Percentiles rank a stretch among this genome's conserved stretches.
Conservation (phyloP, 2,329 filamentous ascomycete species). For the Trichoderma lentiforme region DNA sequence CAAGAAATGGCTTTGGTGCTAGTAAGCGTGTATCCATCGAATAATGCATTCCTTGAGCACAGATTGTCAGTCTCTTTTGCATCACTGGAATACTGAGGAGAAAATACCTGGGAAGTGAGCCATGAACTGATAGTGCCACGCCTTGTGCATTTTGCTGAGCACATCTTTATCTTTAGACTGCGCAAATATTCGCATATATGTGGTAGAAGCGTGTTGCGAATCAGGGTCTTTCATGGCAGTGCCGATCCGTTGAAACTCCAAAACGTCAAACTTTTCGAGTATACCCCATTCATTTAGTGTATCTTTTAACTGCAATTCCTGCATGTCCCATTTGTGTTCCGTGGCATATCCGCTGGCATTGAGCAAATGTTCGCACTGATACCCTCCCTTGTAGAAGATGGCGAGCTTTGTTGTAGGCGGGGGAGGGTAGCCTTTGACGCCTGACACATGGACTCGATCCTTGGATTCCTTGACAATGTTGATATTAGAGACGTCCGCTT, state of each 20-base stretch:
- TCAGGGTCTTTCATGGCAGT: constrained; percentile 32
- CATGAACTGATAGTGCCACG: constrained; percentile 34
- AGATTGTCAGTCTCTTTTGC: too few relatives aligned
- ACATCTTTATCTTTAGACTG: constrained; percentile 33
- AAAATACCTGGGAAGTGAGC: constrained; percentile 35
- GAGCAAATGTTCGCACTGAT: constrained; percentile 42
- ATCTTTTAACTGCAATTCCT: constrained; percentile 45
- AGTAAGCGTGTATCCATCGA: constrained; percentile 42
- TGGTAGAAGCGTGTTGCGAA: constrained; percentile 41
- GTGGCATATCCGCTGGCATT: constrained; percentile 49
- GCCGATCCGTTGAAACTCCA: constrained; percentile 49
- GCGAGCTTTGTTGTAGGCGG: constrained; percentile 51
- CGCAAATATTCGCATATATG: constrained; percentile 43
- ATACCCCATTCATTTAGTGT: constrained; percentile 39
- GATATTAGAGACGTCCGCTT: constrained; percentile 38
- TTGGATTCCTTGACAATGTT: constrained; percentile 33
- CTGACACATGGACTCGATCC: constrained; percentile 39
- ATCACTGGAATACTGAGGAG: background rate
- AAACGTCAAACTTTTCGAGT: constrained; percentile 41
- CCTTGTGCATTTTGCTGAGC: constrained; percentile 30
- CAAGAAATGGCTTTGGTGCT: constrained; percentile 27
- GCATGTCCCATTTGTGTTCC: constrained; percentile 45
- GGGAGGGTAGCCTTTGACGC: constrained; percentile 41
- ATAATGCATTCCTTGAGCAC: too few relatives aligned
- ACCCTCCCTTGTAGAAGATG: constrained; percentile 49